Percentiles rank a stretch among this genome's conserved stretches.
These are phyloP conservation scores for Diospyros lotus DNA, from an alignment of 148 eudicot species.

Conservation along the genomic window DNA sequence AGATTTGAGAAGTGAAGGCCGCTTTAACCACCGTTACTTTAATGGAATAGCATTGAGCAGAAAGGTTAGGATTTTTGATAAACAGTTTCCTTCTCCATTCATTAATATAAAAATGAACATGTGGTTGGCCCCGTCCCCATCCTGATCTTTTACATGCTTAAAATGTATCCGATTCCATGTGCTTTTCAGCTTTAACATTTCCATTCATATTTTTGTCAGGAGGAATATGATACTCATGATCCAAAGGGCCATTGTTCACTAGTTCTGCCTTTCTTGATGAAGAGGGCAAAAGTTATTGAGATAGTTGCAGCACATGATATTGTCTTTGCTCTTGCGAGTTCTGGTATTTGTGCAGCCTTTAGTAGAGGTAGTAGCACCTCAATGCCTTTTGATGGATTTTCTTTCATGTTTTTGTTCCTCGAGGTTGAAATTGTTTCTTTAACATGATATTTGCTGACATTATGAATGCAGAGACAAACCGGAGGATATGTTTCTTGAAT, in stretches of 20 bases:
- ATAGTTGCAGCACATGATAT: slow-evolving; percentile 95
- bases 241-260: slow-evolving; percentile 80
- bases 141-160: too few relatives aligned
- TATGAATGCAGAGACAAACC: slow-evolving; percentile 72
- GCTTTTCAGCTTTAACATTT: too few relatives aligned
- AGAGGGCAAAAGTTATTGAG: slow-evolving; percentile 84
- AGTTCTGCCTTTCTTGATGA: slow-evolving; percentile 71
- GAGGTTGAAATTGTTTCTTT: too few relatives aligned
- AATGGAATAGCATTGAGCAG: too few relatives aligned
- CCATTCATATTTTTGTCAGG: slow-evolving; percentile 38
- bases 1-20: background rate
- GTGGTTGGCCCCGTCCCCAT: too few relatives aligned
- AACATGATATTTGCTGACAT: slow-evolving; percentile 1
- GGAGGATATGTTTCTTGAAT: slow-evolving; percentile 93
- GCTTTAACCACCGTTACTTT: background rate
- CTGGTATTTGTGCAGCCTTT: slow-evolving; percentile 97
- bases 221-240: slow-evolving; percentile 96
- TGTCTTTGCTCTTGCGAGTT: slow-evolving; percentile 94
- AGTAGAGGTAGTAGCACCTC: slow-evolving; percentile 56
- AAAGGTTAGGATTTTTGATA: too few relatives aligned
- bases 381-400: too few relatives aligned
- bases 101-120: too few relatives aligned
- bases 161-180: too few relatives aligned
- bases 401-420: background rate
- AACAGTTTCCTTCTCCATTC: too few relatives aligned